phyloP scores from a whole-genome alignment of 2,329 filamentous ascomycete species.

The Xenoacremonium recifei region DNA sequence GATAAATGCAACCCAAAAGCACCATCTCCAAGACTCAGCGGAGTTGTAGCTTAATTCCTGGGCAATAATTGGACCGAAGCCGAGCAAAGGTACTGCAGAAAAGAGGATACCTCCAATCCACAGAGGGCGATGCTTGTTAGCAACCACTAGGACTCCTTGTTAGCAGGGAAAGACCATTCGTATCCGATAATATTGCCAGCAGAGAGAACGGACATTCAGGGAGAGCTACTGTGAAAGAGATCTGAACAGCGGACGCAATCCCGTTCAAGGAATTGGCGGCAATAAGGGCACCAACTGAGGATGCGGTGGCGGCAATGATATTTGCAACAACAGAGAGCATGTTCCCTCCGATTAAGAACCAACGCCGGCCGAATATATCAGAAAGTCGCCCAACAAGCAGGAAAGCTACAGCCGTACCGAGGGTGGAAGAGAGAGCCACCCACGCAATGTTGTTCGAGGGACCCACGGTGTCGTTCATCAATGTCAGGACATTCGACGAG shows the following conservation, averaged over 20 bases:
- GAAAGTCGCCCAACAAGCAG: background rate
- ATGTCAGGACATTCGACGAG: background rate
- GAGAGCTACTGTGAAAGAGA: background rate
- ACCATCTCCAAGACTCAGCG: background rate
- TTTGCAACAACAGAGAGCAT: background rate
- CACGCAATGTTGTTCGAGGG: background rate
- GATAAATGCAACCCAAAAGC: background rate
- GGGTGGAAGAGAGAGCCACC: background rate
- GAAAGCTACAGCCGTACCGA: background rate
- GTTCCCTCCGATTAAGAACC: background rate
- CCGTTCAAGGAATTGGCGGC: background rate
- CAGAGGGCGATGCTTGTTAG: background rate
- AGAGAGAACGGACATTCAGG: background rate
- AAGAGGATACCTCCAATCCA: background rate
- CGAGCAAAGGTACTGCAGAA: background rate
- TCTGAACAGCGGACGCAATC: background rate
- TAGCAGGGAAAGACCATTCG: background rate
- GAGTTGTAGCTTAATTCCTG: background rate
- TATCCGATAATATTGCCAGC: background rate
- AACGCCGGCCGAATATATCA: background rate
- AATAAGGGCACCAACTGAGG: background rate
- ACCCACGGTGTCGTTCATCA: background rate
- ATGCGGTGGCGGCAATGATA: background rate
- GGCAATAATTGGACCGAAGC: background rate
- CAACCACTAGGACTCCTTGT: background rate